phyloP scores from a whole-genome alignment of 129 eudicot species.

The Arctium lappa region DNA sequence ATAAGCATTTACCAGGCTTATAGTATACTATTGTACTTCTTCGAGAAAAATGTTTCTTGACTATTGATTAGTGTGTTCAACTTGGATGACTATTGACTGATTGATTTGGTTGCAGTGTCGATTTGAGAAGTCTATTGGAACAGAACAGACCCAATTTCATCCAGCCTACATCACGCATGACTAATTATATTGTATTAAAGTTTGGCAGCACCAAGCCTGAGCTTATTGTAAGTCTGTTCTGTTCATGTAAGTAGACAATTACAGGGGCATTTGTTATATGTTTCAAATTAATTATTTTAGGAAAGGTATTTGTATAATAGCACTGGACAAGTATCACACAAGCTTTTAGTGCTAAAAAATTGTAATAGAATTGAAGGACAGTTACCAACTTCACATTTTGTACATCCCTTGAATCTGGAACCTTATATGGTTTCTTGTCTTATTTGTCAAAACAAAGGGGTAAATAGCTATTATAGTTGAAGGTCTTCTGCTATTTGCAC shows the following conservation, averaged over 20 bases:
- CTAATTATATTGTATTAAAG: slow-evolving; percentile 79
- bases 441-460: neutral
- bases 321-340: slow-evolving; percentile 1
- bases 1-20: neutral
- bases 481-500: no score
- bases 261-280: neutral
- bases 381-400: neutral
- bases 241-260: neutral
- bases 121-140: slow-evolving; percentile 79
- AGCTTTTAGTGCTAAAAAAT: neutral
- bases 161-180: slow-evolving; percentile 91
- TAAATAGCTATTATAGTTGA: neutral
- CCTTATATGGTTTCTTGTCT: neutral
- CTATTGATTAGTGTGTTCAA: slow-evolving; percentile 8
- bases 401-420: neutral
- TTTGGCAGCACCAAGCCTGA: slow-evolving; percentile 65
- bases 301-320: neutral
- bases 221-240: slow-evolving; percentile 43
- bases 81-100: neutral
- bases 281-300: neutral
- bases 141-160: slow-evolving; percentile 72
- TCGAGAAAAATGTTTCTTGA: neutral
- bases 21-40: neutral
- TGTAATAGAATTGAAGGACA: neutral
- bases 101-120: slow-evolving; percentile 62